Base-by-base conservation (phyloP, 177 flowering plant genomes). In the Vitis hybrid region DNA sequence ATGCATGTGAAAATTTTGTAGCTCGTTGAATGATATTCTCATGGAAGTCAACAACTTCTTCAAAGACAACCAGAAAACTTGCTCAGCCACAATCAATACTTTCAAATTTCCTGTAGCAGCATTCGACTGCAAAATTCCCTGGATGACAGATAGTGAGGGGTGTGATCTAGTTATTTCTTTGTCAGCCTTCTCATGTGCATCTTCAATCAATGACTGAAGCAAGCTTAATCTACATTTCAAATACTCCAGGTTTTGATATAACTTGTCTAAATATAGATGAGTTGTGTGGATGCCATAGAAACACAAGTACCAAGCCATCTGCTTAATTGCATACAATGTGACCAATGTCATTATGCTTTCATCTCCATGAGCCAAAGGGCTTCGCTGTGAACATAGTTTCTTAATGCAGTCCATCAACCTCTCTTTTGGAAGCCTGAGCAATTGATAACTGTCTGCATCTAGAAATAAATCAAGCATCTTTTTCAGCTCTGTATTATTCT, bases 241-340 rank as follows among this genome's bases (percentile, higher is more conserved):
- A 68, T 52, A 73, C 50, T 73, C 71, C 29, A 78, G 64, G 60
- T 72, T 76, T 73, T 65, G 76, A 48, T 69, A 76, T 73, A 89
- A 62, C 68, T 78, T 83, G 57, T 72, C 74, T 10, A 81, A 10
- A 68, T 83, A 85, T 50, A 78, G 62, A 61, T 79, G 68, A 62
- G 83, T 58, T 22, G 82, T 31, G 64, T 83, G 76, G 74, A 89
- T 82, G 18, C 93, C 93, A 73, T 72, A 85, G 70, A 78, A 84
- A 72, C 88, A 85, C 59, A 83, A 62, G 80, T 83, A 84, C 80
- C 80, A 81, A 22, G 82, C 81, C 79, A 80, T 84, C 77, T 83
- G 91, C 63, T 87, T 89, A 66, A 86, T 77, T 12, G 81, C 87
- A 79, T 77, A 82, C 59, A 87, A 61, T 45, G 78, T 68, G 34